These are phyloP conservation scores for Dovyalis caffra DNA, from an alignment of 345 rosid species.

Conservation along the genomic window DNA sequence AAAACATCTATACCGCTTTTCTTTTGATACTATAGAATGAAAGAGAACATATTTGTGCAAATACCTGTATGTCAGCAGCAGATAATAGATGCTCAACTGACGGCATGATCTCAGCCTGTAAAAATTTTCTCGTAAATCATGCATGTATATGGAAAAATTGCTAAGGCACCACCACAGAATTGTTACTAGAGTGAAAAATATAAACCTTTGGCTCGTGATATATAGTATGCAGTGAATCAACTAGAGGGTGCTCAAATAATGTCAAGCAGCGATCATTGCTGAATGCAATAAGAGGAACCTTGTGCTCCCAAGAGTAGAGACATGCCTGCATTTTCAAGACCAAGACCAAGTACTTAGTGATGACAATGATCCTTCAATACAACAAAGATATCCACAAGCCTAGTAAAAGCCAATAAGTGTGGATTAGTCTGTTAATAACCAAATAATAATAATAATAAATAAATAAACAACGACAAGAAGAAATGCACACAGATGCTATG, in stretches of 20 bases:
- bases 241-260: conserved; percentile 76
- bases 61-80: conserved; percentile 86
- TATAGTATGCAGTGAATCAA: conserved; percentile 66
- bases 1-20: neutral
- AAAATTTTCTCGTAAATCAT: conserved; percentile 1
- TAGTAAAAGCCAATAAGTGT: neutral
- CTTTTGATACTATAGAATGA: conserved; percentile 5
- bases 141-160: conserved; percentile 12
- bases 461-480: too few relatives aligned
- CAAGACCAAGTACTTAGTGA: neutral
- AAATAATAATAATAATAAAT: too few relatives aligned
- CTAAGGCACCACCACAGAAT: conserved; percentile 10
- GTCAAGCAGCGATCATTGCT: conserved; percentile 79
- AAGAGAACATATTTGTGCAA: conserved; percentile 3
- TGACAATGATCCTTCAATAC: neutral
- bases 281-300: conserved; percentile 89
- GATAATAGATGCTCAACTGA: conserved; percentile 70
- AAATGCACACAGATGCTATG: too few relatives aligned
- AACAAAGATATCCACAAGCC: neutral
- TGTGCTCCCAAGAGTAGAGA: conserved; percentile 70
- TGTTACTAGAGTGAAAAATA: conserved; percentile 5
- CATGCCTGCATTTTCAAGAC: conserved; percentile 52
- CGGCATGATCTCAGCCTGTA: conserved; percentile 87
- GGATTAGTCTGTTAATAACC: neutral
- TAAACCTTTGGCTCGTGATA: conserved; percentile 84